A percentile compares a stretch with the other conserved stretches of the same genome.
Evolutionary conservation across 2,329 filamentous ascomycete genomes (phyloP).

Genomic region (Fusarium sp.): DNA sequence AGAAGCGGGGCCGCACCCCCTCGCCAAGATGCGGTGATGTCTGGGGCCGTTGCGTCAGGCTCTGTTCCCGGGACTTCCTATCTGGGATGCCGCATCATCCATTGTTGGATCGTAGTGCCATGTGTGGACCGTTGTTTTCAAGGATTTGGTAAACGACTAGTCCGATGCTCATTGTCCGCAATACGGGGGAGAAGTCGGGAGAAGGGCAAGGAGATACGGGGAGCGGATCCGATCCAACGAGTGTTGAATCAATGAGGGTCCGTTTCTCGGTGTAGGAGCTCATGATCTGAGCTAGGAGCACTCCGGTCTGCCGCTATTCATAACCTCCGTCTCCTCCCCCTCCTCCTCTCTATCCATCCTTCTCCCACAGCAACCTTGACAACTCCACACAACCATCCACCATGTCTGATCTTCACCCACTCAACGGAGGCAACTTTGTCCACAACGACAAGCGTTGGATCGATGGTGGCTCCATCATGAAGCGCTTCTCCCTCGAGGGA

Average conservation of each 20-base stretch:
- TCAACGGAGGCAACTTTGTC: conserved; percentile 43
- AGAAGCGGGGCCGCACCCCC: neutral
- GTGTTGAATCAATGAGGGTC: conserved; percentile 1
- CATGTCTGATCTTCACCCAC: conserved; percentile 41
- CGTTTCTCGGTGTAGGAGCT: conserved; percentile 18
- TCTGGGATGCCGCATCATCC: neutral
- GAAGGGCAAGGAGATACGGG: neutral
- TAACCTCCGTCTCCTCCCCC: neutral
- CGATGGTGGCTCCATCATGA: conserved; percentile 43
- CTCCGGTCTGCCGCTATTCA: neutral
- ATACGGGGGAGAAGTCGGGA: neutral
- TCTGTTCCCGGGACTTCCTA: neutral
- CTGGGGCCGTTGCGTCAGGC: neutral
- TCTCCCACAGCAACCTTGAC: neutral
- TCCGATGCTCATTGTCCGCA: neutral
- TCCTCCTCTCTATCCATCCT: neutral
- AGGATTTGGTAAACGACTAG: conserved; percentile 5
- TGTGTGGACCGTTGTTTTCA: neutral
- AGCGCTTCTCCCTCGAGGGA: conserved; percentile 71
- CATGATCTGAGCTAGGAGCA: conserved; percentile 7
- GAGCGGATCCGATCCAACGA: conserved; percentile 16
- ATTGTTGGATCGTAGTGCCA: conserved; percentile 1
- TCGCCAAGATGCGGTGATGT: conserved; percentile 5
- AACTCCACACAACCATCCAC: conserved; percentile 2
- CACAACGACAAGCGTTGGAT: conserved; percentile 38